Evolutionary conservation across 805 yeast species (phyloP).

Genomic region (Hermanozyma aechmeae): DNA sequence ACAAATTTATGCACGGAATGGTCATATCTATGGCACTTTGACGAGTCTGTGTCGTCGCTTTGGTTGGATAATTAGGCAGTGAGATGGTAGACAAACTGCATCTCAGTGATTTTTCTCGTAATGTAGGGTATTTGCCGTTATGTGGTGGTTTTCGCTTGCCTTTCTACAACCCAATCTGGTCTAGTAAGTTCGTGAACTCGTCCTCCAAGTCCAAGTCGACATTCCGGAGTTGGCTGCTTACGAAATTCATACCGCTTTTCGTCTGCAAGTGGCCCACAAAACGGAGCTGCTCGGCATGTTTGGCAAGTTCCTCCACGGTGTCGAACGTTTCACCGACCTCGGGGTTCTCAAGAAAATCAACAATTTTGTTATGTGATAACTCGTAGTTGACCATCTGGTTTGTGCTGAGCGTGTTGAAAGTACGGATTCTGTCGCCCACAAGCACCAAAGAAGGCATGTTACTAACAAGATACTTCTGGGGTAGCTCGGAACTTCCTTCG

Average conservation of each 20-base stretch:
- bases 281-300: constrained; percentile 2
- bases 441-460: constrained; percentile 23
- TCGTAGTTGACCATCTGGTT: constrained; percentile 9
- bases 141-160: too few species aligned
- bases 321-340: constrained; percentile 1
- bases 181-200: too few species aligned
- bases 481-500: constrained; percentile 10
- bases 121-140: too few species aligned
- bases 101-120: too few species aligned
- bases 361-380: constrained; percentile 10
- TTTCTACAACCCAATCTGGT: too few species aligned
- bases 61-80: too few species aligned
- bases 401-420: constrained; percentile 15
- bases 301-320: constrained; percentile 2
- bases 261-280: constrained; percentile 8
- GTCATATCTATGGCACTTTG: too few species aligned
- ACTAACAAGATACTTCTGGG: constrained; percentile 17
- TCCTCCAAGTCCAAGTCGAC: background rate
- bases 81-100: too few species aligned
- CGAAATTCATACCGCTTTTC: constrained; percentile 1
- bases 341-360: constrained; percentile 4
- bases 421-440: constrained; percentile 16
- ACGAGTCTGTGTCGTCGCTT: too few species aligned
- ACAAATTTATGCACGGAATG: too few species aligned
- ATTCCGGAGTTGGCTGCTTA: too few species aligned